A percentile compares a stretch with the other conserved stretches of the same genome.
phyloP scores from a whole-genome alignment of 805 yeast genomes.

The Candida xiaguanensis region DNA sequence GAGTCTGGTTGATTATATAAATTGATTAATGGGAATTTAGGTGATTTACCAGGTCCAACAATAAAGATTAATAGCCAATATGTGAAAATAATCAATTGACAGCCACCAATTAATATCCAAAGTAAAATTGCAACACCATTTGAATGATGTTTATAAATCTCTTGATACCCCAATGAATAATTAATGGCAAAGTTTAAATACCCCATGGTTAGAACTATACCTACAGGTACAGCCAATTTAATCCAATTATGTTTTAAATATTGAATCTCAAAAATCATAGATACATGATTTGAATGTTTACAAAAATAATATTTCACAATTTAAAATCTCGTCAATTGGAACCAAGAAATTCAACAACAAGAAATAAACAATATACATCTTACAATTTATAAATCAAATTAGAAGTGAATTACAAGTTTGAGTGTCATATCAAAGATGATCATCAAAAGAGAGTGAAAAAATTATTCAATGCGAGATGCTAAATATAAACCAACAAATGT shows the following conservation, averaged over 20 bases:
- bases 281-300: background rate
- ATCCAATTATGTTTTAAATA: slow-evolving; percentile 5
- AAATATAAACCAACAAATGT: slow-evolving; percentile 32
- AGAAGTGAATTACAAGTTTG: background rate
- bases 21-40: slow-evolving; percentile 33
- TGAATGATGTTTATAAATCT: slow-evolving; percentile 26
- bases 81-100: slow-evolving; percentile 16
- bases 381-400: too few relatives aligned
- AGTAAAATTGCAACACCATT: slow-evolving; percentile 32
- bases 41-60: slow-evolving; percentile 58
- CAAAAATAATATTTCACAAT: background rate
- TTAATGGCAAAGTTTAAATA: slow-evolving; percentile 43
- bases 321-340: too few relatives aligned
- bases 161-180: slow-evolving; percentile 43
- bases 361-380: too few relatives aligned
- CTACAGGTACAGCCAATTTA: slow-evolving; percentile 24
- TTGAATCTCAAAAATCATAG: background rate
- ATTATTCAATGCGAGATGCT: slow-evolving; percentile 14
- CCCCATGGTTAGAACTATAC: slow-evolving; percentile 26
- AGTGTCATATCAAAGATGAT: background rate
- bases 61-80: slow-evolving; percentile 45
- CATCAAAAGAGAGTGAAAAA: background rate
- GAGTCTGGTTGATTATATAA: slow-evolving; percentile 14
- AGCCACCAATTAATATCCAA: slow-evolving; percentile 27
- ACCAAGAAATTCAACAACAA: too few relatives aligned